Evolutionary conservation across 2,329 filamentous ascomycete genomes (phyloP).

Genomic region (Exophiala sp.): DNA sequence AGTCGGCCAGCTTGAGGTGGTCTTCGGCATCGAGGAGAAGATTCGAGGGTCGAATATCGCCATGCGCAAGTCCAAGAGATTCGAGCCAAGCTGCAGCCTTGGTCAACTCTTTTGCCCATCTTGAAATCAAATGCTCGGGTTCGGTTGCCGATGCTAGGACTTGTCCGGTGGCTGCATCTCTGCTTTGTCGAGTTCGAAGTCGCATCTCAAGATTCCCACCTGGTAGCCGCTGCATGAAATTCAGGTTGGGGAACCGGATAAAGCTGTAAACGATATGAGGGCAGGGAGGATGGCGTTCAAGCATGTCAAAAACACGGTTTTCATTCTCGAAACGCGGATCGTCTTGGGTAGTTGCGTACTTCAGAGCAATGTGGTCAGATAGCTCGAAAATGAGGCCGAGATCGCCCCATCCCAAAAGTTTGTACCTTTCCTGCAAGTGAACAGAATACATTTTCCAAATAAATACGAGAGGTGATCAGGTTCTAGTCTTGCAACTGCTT

Average conservation of each 20-base stretch:
- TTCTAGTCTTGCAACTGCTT: too few relatives aligned
- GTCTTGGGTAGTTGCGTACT: background rate
- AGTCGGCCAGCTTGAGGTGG: slow-evolving; percentile 24
- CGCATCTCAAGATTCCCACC: slow-evolving; percentile 4
- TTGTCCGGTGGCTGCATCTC: slow-evolving; percentile 2
- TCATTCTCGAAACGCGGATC: slow-evolving; percentile 3
- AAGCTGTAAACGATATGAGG: slow-evolving; percentile 10
- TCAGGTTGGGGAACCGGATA: slow-evolving; percentile 1
- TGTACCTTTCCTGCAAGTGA: background rate
- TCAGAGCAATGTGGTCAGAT: slow-evolving; percentile 4
- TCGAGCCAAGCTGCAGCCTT: slow-evolving; percentile 33
- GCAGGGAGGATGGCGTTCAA: slow-evolving; percentile 7
- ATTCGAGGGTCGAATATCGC: slow-evolving; percentile 33
- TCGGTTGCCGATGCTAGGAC: slow-evolving; percentile 8
- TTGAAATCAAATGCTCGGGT: slow-evolving; percentile 12
- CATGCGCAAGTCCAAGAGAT: slow-evolving; percentile 33
- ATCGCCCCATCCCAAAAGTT: background rate
- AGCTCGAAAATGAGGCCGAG: slow-evolving; percentile 2
- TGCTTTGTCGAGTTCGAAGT: slow-evolving; percentile 5
- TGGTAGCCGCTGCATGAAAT: slow-evolving; percentile 3
- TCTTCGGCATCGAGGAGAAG: slow-evolving; percentile 23
- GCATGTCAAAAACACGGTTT: slow-evolving; percentile 3
- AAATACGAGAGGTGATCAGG: too few relatives aligned
- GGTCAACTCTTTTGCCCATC: slow-evolving; percentile 34
- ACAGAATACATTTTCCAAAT: too few relatives aligned